Base-by-base conservation (phyloP, 768 basidiomycete genomes). In the Crepidotus variabilis region DNA sequence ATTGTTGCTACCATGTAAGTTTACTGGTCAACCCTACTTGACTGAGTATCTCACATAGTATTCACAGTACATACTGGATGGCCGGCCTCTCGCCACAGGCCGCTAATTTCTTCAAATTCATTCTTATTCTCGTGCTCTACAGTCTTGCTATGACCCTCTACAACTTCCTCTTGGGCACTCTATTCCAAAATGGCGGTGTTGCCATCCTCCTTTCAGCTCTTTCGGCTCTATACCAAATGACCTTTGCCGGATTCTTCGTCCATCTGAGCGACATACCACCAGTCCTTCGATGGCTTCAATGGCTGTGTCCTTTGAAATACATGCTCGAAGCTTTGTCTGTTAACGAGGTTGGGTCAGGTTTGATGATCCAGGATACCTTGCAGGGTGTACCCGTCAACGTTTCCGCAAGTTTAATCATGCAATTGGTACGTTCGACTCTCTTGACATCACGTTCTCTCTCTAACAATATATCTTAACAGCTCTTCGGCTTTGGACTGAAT, bases 251-350 rank as follows among this genome's bases (percentile, higher is more conserved):
- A 13, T 98, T 96, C 77, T 97, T 97, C 68, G 92, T 96, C 52
- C 91, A 96, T 67, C 78, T 96, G 55, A 71, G 74, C 58, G 76
- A 80, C 57, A 96, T 98, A 57, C 94, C 95, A 2, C 90, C 91
- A 1, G 92, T 95, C 1, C 79, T 98, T 1, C 82, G 95, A 14
- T 98, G 95, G 95, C 75, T 98, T 52, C 88, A 95, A 65, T 98
- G 92, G 88, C 63, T 95, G 56, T 89, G 88, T 53, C 90, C 91
- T 36, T 78, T 94, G 48, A 93, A 93, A 69, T 92, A 85, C 67
- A 76, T 79, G 22, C 75, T 92, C n/a, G 91, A 93, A 66, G 95
- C 95, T 5, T 75, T 97, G 14, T 78, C 87, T 11, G 90, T 97
- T 35, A 98, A 98, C 65, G 95, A 98, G 68, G 92, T 98, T 14